Conservation (phyloP, 257 asterid genomes). For the Solanum ossicruentum region DNA sequence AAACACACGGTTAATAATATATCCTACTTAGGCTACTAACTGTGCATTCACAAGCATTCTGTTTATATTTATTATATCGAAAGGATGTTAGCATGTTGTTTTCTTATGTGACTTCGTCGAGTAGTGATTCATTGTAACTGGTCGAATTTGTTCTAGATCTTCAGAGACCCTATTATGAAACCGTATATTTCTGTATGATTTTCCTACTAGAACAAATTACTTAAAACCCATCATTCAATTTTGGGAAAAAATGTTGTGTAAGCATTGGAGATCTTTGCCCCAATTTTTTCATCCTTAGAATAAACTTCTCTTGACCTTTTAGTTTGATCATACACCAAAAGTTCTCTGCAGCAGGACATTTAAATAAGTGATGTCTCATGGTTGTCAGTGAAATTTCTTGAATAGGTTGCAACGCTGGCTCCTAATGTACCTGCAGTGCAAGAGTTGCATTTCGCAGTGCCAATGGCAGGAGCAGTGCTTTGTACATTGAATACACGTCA, state of each 20-base stretch:
- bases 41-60: too few relatives aligned
- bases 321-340: background rate
- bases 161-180: background rate
- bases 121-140: too few relatives aligned
- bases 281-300: background rate
- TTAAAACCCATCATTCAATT: background rate
- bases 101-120: background rate
- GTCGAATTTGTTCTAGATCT: too few relatives aligned
- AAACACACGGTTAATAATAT: too few relatives aligned
- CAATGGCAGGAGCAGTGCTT: constrained; percentile 29
- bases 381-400: background rate
- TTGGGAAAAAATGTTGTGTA: background rate
- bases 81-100: too few relatives aligned
- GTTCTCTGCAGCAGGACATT: background rate
- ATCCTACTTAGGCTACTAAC: too few relatives aligned
- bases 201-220: too few relatives aligned
- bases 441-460: constrained; percentile 34
- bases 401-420: constrained; percentile 24
- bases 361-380: background rate
- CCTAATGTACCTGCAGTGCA: constrained; percentile 33
- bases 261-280: background rate
- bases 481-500: constrained; percentile 24
- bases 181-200: too few relatives aligned
- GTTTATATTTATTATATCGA: too few relatives aligned
- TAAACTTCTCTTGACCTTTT: background rate